phyloP scores from a whole-genome alignment of 169 alveolate genomes.

The Babesia bovis region DNA sequence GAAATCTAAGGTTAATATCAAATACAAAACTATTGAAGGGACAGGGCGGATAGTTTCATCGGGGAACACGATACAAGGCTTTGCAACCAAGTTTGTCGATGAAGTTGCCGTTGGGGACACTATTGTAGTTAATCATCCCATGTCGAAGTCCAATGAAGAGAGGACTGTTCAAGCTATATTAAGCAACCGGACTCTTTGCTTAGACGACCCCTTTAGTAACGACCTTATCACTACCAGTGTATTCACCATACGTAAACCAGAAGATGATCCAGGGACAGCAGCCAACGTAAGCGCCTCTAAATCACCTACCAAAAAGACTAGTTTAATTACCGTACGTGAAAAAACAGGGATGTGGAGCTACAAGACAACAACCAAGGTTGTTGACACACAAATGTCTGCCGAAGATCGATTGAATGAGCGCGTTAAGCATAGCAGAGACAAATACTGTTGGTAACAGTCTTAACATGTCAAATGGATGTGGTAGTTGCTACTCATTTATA shows the following conservation, averaged over 20 bases:
- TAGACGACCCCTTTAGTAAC: slow-evolving; percentile 67
- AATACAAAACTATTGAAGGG: slow-evolving; percentile 27
- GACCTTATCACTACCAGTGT: slow-evolving; percentile 73
- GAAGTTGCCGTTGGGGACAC: slow-evolving; percentile 68
- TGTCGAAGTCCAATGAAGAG: slow-evolving; percentile 65
- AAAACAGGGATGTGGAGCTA: slow-evolving; percentile 79
- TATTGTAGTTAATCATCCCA: slow-evolving; percentile 67
- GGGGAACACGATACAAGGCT: slow-evolving; percentile 77
- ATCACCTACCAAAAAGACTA: slow-evolving; percentile 4
- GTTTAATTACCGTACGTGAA: slow-evolving; percentile 67
- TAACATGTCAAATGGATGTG: no score
- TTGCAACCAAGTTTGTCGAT: slow-evolving; percentile 71
- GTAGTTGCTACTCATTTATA: no score
- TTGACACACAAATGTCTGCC: slow-evolving; percentile 68
- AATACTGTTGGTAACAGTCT: slow-evolving; percentile 71
- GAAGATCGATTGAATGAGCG: slow-evolving; percentile 75
- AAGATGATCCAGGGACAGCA: background rate
- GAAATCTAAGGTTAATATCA: background rate
- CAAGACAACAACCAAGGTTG: slow-evolving; percentile 70
- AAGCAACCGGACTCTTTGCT: slow-evolving; percentile 68
- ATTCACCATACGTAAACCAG: slow-evolving; percentile 41
- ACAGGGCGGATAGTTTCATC: slow-evolving; percentile 74
- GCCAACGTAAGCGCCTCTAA: no score
- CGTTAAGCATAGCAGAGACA: slow-evolving; percentile 73
- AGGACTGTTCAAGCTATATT: slow-evolving; percentile 58